Evolutionary conservation across 2,329 filamentous ascomycete genomes (phyloP).

Genomic region (Aspergillus novofumigatus): DNA sequence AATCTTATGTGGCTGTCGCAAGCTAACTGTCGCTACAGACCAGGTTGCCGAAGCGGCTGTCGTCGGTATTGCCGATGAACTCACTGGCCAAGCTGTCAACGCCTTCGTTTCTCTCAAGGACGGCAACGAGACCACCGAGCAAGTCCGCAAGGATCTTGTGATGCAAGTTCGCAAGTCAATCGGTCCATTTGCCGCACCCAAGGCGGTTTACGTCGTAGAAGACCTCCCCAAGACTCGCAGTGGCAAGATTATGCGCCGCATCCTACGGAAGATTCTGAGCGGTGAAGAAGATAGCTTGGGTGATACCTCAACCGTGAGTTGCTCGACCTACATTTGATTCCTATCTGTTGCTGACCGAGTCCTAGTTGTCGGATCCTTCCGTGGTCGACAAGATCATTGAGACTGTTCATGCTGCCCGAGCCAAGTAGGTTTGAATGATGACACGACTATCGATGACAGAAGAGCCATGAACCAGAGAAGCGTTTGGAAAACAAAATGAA

Average conservation of each 20-base stretch:
- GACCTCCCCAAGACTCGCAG: slow-evolving; percentile 96
- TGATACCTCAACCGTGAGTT: slow-evolving; percentile 80
- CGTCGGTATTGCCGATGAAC: slow-evolving; percentile 86
- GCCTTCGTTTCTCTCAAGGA: slow-evolving; percentile 94
- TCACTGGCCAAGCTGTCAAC: slow-evolving; percentile 95
- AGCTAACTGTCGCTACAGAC: slow-evolving; percentile 22
- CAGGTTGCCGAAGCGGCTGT: slow-evolving; percentile 87
- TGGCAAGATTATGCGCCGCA: slow-evolving; percentile 98
- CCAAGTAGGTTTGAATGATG: slow-evolving; percentile 29
- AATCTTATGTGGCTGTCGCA: neutral
- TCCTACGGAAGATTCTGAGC: slow-evolving; percentile 93
- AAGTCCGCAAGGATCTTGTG: slow-evolving; percentile 87
- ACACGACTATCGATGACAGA: slow-evolving; percentile 3
- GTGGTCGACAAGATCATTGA: slow-evolving; percentile 88
- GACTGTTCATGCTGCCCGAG: slow-evolving; percentile 59
- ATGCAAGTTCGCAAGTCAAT: slow-evolving; percentile 96
- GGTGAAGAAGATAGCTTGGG: slow-evolving; percentile 96
- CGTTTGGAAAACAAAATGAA: neutral
- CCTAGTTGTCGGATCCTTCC: slow-evolving; percentile 77
- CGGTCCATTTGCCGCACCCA: slow-evolving; percentile 93
- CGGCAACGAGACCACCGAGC: slow-evolving; percentile 68
- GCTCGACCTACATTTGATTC: slow-evolving; percentile 3
- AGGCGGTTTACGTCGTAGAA: slow-evolving; percentile 83
- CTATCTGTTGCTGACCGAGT: neutral
- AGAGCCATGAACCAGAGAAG: slow-evolving; percentile 1